Percentiles rank a stretch among this genome's conserved stretches.
phyloP scores from a whole-genome alignment of 1,139 yeast genomes.

The Magnusiomyces ingens region DNA sequence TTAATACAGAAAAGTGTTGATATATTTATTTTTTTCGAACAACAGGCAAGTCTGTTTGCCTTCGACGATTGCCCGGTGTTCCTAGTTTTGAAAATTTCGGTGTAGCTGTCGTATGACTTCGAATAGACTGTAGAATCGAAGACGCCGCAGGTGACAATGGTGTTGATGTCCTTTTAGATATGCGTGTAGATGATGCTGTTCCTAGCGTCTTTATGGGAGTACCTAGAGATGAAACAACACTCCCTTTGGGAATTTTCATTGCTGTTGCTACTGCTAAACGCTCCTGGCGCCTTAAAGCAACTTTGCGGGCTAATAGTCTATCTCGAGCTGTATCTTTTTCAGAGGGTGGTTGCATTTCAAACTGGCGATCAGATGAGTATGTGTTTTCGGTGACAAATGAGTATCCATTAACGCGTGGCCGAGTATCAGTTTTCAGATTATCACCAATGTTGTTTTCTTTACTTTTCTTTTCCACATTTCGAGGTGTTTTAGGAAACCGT shows the following conservation, averaged over 20 bases:
- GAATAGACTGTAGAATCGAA: neutral
- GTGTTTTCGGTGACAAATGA: conserved; percentile 20
- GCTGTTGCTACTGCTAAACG: conserved; percentile 1
- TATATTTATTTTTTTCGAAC: neutral
- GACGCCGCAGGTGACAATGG: neutral
- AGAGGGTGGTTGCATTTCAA: conserved; percentile 17
- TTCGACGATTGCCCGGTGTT: too few species aligned
- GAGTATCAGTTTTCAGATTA: neutral
- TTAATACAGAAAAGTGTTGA: neutral
- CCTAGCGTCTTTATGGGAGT: too few species aligned
- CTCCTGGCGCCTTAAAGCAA: conserved; percentile 13
- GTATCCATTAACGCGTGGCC: conserved; percentile 18
- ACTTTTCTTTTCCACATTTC: too few species aligned
- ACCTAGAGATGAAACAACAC: neutral
- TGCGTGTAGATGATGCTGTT: neutral
- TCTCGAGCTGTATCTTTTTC: conserved; percentile 17
- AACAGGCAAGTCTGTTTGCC: too few species aligned
- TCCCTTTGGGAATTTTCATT: neutral
- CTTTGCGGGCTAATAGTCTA: conserved; percentile 15
- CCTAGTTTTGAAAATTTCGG: too few species aligned
- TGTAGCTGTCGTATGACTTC: neutral
- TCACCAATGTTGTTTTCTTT: neutral
- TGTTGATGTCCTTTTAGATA: neutral
- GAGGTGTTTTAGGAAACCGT: conserved; percentile 5
- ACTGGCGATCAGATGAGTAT: conserved; percentile 6